These are phyloP conservation scores for Aspergillus viridinutans DNA, from an alignment of 2,329 filamentous ascomycete species.

Conservation along the genomic window DNA sequence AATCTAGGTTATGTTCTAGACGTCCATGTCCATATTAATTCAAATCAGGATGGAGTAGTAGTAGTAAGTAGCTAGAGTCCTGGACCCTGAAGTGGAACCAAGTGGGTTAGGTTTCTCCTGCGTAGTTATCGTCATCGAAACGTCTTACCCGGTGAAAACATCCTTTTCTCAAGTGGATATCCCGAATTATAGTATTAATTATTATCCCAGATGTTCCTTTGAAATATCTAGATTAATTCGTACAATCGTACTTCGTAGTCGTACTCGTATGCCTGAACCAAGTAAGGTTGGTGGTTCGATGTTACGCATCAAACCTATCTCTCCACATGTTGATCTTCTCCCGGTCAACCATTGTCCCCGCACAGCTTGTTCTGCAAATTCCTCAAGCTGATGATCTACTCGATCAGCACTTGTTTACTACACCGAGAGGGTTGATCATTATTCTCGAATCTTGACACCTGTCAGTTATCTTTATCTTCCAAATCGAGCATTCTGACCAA, in stretches of 20 bases:
- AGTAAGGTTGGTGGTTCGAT: background rate
- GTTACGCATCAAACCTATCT: background rate
- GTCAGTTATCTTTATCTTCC: background rate
- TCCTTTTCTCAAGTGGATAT: background rate
- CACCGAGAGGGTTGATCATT: background rate
- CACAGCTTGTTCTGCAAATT: background rate
- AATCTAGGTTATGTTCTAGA: background rate
- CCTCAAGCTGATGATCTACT: background rate
- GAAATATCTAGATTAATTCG: background rate
- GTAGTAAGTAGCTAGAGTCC: background rate
- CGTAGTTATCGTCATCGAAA: no score
- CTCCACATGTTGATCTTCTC: background rate
- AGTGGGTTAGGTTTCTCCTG: background rate
- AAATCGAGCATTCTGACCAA: background rate
- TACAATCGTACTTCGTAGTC: background rate
- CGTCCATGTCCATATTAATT: background rate
- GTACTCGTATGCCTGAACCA: background rate
- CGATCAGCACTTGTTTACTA: background rate
- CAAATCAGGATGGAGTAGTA: background rate
- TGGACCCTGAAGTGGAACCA: background rate
- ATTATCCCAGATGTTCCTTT: background rate
- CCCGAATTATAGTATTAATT: background rate
- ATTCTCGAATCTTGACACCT: background rate
- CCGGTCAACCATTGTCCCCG: background rate
- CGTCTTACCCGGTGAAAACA: background rate